A percentile compares a stretch with the other conserved stretches of the same genome.
phyloP scores from a whole-genome alignment of 345 rosid genomes.

The Gossypium thurberi region DNA sequence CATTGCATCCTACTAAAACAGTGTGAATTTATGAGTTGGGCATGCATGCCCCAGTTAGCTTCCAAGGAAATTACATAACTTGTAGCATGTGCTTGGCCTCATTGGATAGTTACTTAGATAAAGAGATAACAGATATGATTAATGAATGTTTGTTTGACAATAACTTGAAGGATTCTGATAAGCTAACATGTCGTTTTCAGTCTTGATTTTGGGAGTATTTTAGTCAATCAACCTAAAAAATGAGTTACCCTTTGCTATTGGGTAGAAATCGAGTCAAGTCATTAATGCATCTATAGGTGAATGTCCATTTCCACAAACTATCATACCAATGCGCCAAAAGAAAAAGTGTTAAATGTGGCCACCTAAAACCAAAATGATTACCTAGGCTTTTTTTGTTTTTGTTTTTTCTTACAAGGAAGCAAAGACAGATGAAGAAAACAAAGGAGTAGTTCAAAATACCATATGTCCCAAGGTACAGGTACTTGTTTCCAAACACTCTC shows the following conservation, averaged over 20 bases:
- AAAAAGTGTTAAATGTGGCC: neutral
- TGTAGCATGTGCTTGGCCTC: neutral
- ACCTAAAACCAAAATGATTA: neutral
- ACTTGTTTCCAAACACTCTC: conserved; percentile 68
- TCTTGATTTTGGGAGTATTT: neutral
- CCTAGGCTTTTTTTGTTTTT: neutral
- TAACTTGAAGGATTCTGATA: neutral
- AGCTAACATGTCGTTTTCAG: neutral
- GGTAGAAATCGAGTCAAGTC: neutral
- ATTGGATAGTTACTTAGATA: neutral
- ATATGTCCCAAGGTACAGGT: conserved; percentile 65
- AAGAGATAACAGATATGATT: neutral
- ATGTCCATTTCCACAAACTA: neutral
- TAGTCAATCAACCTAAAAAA: neutral
- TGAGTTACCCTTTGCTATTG: neutral
- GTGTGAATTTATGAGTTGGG: too few relatives aligned
- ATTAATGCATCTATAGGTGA: neutral
- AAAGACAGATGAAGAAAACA: neutral
- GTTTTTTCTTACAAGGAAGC: neutral
- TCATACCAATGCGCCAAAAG: neutral
- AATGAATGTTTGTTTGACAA: neutral
- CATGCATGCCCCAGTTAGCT: neutral
- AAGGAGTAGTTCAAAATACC: conserved; percentile 22
- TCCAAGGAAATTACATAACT: neutral
- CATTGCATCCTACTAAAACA: neutral